phyloP scores from a whole-genome alignment of 768 basidiomycete species.

The Pleurotus citrinopileatus region DNA sequence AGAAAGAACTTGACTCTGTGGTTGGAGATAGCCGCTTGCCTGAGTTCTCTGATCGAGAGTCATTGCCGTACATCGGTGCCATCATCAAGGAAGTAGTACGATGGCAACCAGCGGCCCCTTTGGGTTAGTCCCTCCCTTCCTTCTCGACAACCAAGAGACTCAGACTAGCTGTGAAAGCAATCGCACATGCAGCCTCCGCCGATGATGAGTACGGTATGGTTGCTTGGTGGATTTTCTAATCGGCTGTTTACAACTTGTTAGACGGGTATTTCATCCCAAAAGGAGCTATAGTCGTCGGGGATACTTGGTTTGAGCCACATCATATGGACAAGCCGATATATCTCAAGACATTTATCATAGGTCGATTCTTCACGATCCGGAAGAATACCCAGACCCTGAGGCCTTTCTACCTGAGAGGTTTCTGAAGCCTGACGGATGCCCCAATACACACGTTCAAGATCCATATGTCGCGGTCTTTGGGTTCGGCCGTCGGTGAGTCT shows the following conservation, averaged over 20 bases:
- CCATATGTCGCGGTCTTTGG: constrained; percentile 4
- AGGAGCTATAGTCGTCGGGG: constrained; percentile 6
- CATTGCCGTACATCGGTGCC: constrained; percentile 5
- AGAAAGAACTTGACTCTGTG: constrained; percentile 21
- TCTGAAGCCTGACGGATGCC: constrained; percentile 7
- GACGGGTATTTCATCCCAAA: constrained; percentile 7
- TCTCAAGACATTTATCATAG: background rate
- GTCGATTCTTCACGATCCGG: constrained; percentile 3
- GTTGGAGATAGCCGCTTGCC: background rate
- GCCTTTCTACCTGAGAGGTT: constrained; percentile 5
- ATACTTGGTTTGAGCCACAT: background rate
- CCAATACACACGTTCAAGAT: background rate
- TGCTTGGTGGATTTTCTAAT: background rate
- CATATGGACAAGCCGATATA: background rate
- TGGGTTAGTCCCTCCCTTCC: background rate
- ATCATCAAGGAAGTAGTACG: constrained; percentile 2
- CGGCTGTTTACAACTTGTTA: background rate
- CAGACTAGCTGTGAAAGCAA: background rate
- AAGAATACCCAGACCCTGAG: constrained; percentile 9
- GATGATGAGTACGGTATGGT: constrained; percentile 9
- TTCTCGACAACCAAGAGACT: too few relatives aligned
- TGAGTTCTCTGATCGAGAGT: background rate
- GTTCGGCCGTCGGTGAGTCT: constrained; percentile 6
- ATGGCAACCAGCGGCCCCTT: background rate
- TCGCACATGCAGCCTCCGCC: background rate